Evolutionary conservation across 352 stramenopile genomes (phyloP).

Genomic region (Globisporangium paddicum): DNA sequence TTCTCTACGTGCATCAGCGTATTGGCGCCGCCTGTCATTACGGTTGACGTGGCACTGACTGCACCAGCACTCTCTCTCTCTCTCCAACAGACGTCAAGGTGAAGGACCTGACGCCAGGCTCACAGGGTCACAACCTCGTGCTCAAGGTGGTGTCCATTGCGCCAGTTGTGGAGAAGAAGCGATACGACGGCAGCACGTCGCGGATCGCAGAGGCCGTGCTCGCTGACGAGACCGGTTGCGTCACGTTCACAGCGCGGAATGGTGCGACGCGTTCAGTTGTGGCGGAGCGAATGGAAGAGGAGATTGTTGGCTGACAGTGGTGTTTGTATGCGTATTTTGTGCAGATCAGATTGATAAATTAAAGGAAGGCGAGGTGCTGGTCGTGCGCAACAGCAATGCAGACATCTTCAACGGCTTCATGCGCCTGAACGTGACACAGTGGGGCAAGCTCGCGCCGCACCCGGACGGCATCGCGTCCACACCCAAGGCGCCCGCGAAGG

Average conservation of each 20-base stretch:
- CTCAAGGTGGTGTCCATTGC: slow-evolving; percentile 65
- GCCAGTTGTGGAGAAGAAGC: slow-evolving; percentile 55
- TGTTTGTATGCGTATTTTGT: slow-evolving; percentile 5
- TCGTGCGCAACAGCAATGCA: slow-evolving; percentile 79
- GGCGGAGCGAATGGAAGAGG: neutral
- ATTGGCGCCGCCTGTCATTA: neutral
- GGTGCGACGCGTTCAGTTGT: slow-evolving; percentile 25
- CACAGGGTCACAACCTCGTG: slow-evolving; percentile 80
- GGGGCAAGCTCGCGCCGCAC: slow-evolving; percentile 71
- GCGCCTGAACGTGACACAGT: slow-evolving; percentile 81
- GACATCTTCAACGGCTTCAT: slow-evolving; percentile 86
- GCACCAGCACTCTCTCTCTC: neutral
- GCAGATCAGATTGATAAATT: slow-evolving; percentile 77
- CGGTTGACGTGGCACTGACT: neutral
- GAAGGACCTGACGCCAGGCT: slow-evolving; percentile 61
- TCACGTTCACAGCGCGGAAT: slow-evolving; percentile 79
- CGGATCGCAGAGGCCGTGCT: slow-evolving; percentile 73
- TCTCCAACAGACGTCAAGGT: slow-evolving; percentile 65
- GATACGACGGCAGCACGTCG: slow-evolving; percentile 59
- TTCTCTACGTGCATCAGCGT: neutral
- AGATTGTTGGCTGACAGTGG: neutral
- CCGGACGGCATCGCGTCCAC: slow-evolving; percentile 75
- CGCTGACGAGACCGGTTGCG: slow-evolving; percentile 77
- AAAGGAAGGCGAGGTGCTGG: slow-evolving; percentile 44
- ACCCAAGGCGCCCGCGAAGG: slow-evolving; percentile 33